Conservation (phyloP, 2,329 filamentous ascomycete species). For the Zelopaecilomyces penicillatus region DNA sequence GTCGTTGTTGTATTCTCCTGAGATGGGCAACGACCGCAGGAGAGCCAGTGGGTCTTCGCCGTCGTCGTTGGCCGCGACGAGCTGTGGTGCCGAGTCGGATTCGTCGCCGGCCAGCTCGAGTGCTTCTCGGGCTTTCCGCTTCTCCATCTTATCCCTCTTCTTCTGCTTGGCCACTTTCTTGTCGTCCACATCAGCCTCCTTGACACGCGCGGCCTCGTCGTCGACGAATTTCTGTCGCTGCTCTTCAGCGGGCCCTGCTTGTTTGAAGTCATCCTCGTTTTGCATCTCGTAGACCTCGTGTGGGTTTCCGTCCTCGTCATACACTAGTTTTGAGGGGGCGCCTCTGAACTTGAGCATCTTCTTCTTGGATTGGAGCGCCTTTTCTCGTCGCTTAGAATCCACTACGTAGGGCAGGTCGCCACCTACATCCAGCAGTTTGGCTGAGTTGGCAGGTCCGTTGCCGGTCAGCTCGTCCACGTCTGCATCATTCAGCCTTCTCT, state of each 20-base stretch:
- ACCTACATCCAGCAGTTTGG: conserved; percentile 59
- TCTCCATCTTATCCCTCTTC: conserved; percentile 66
- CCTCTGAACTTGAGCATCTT: conserved; percentile 86
- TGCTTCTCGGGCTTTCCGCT: conserved; percentile 58
- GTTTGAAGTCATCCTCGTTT: conserved; percentile 71
- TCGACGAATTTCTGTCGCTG: conserved; percentile 74
- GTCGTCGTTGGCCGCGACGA: conserved; percentile 32
- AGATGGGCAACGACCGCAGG: conserved; percentile 48
- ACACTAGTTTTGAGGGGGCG: conserved; percentile 75
- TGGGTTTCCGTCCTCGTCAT: conserved; percentile 82
- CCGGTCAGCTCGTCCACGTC: conserved; percentile 47
- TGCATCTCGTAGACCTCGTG: conserved; percentile 85
- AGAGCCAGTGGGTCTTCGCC: conserved; percentile 48
- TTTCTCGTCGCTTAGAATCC: conserved; percentile 91
- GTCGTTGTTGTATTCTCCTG: conserved; percentile 23
- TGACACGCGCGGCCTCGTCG: conserved; percentile 62
- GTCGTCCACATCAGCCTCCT: conserved; percentile 69
- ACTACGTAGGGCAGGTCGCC: conserved; percentile 70
- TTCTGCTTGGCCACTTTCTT: conserved; percentile 74
- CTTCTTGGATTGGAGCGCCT: conserved; percentile 92
- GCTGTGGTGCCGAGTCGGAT: conserved; percentile 20
- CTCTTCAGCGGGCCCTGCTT: conserved; percentile 64
- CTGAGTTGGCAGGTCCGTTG: conserved; percentile 32
- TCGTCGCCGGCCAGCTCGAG: conserved; percentile 26
- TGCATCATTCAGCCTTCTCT: conserved; percentile 71